Percentiles rank a stretch among this genome's conserved stretches.
Conservation (phyloP, 23 red algal genomes). For the Gracilaria domingensis region DNA sequence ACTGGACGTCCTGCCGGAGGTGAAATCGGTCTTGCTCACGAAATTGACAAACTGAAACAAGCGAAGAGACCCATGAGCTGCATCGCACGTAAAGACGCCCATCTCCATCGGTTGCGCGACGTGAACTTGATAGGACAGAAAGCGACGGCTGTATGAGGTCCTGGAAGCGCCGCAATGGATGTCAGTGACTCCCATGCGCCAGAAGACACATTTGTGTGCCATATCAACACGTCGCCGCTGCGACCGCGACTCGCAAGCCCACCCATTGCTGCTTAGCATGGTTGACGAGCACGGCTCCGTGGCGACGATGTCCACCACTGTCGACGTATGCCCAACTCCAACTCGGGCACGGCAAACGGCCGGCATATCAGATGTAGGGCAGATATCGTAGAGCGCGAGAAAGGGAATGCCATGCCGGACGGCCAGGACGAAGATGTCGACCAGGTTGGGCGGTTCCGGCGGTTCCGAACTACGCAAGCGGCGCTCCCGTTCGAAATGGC, state of each 20-base stretch:
- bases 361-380: slow-evolving; percentile 53
- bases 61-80: slow-evolving; percentile 40
- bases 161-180: slow-evolving; percentile 43
- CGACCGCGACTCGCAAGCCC: slow-evolving; percentile 68
- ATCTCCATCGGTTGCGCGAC: slow-evolving; percentile 51
- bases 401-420: slow-evolving; percentile 50
- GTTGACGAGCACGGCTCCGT: slow-evolving; percentile 29
- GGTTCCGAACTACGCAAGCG: slow-evolving; percentile 81
- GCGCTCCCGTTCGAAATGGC: slow-evolving; percentile 85
- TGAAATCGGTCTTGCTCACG: slow-evolving; percentile 31
- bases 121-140: slow-evolving; percentile 34
- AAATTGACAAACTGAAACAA: slow-evolving; percentile 56
- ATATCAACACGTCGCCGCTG: slow-evolving; percentile 57
- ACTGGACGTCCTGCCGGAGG: slow-evolving; percentile 51
- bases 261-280: slow-evolving; percentile 42
- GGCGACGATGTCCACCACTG: slow-evolving; percentile 29
- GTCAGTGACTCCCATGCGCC: slow-evolving; percentile 49
- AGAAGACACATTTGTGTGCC: slow-evolving; percentile 43
- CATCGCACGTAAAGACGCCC: slow-evolving; percentile 44
- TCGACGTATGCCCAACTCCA: slow-evolving; percentile 57
- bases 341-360: slow-evolving; percentile 66
- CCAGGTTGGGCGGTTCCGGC: slow-evolving; percentile 70
- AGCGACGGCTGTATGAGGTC: slow-evolving; percentile 72
- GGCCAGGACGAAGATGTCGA: slow-evolving; percentile 60
- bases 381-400: slow-evolving; percentile 75